phyloP scores from a whole-genome alignment of 768 basidiomycete genomes.

The Hericium erinaceus region DNA sequence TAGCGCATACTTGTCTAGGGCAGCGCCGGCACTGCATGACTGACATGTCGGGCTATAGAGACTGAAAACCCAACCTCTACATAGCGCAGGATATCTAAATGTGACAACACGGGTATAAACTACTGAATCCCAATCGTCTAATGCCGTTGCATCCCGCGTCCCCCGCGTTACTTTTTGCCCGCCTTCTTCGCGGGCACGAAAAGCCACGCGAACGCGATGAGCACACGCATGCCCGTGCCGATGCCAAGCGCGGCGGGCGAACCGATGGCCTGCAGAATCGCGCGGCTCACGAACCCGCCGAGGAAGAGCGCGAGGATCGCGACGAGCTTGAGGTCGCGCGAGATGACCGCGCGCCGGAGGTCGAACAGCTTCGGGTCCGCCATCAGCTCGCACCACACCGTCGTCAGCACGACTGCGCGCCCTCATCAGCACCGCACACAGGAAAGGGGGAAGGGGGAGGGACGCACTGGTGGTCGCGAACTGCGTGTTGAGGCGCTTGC shows the following conservation, averaged over 20 bases:
- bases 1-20: too few relatives aligned
- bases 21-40: too few relatives aligned
- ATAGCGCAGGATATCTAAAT: too few relatives aligned
- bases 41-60: too few relatives aligned
- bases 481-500: slow-evolving; percentile 71
- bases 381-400: slow-evolving; percentile 84
- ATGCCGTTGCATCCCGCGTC: too few relatives aligned
- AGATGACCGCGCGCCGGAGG: slow-evolving; percentile 36
- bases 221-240: slow-evolving; percentile 49
- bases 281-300: slow-evolving; percentile 62
- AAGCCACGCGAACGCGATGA: slow-evolving; percentile 58
- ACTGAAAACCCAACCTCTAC: too few relatives aligned
- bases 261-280: slow-evolving; percentile 50
- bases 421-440: background rate
- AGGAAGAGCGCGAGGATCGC: slow-evolving; percentile 63
- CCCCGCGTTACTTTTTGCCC: background rate
- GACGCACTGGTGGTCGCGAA: slow-evolving; percentile 67
- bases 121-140: too few relatives aligned
- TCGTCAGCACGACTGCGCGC: slow-evolving; percentile 65
- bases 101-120: too few relatives aligned
- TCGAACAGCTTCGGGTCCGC: slow-evolving; percentile 71
- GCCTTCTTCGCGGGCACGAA: slow-evolving; percentile 40
- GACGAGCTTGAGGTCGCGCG: slow-evolving; percentile 65
- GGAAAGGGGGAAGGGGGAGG: background rate
- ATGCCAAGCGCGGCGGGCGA: slow-evolving; percentile 56